Base-by-base conservation (phyloP, 441 rosid species). In the Populus hybrid region DNA sequence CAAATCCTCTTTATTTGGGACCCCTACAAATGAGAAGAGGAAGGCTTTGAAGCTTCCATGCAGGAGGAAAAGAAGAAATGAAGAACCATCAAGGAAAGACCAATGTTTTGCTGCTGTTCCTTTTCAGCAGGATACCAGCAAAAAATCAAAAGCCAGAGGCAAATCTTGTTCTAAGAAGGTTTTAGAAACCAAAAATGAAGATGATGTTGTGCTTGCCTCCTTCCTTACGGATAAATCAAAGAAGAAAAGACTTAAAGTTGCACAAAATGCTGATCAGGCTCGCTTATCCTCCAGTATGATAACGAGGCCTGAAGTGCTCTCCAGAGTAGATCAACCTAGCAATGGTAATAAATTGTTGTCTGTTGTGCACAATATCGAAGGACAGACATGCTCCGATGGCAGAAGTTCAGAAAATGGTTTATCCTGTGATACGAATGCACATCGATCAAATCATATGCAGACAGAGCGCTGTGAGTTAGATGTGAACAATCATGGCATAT, bases 121-220 rank as follows among this genome's bases (percentile, higher is more conserved):
- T 59, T 2, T 36, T 65, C 75, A 67, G 12, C 72, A 12, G 53
- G 70, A 70, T 61, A 36, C 66, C 5, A 12, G 9, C 42, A 74
- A 42, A n/a, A 69, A 23, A 53, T 34, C 50, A 10, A 78, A 75
- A 75, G 35, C 69, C 42, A 30, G 11, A 66, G 63, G 70, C 42
- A 75, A 76, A 68, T 69, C 75, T n/a, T n/a, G 50, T 71, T 70
- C 70, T 46, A 76, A 78, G 40, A 70, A 69, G 61, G 57, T 35
- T 75, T 35, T 73, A 19, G 35, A 69, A 40, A n/a, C 19, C 23
- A 32, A 76, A 24, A 79, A 79, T 69, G 87, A 76, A 6, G 83
- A 76, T 68, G 77, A 77, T 36, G 19, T 78, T 16, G 72, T 75
- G 3, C 87, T 86, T 61, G 82, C 84, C 5, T 67, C 76, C 79